Conservation (phyloP, 2,329 filamentous ascomycete genomes). For the Ophiosphaerella narmari region DNA sequence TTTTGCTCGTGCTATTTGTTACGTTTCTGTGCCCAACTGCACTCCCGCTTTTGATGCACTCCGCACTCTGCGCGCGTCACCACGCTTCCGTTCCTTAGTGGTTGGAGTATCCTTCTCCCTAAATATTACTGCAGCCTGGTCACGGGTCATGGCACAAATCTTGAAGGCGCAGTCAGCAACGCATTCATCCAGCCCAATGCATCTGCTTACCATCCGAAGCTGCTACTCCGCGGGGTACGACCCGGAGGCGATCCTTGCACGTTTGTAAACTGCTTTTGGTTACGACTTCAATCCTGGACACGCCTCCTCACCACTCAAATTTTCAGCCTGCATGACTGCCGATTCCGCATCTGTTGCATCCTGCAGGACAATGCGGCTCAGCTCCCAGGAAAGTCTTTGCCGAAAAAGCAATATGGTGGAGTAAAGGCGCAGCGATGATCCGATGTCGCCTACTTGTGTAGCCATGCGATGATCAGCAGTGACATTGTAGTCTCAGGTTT, state of each 20-base stretch:
- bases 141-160: slow-evolving; percentile 3
- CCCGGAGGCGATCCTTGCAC: too few species aligned
- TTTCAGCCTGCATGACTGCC: slow-evolving; percentile 1
- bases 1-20: slow-evolving; percentile 2
- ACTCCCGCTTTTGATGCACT: slow-evolving; percentile 20
- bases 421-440: slow-evolving; percentile 1
- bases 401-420: slow-evolving; percentile 21
- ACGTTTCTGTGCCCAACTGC: slow-evolving; percentile 4
- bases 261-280: too few species aligned
- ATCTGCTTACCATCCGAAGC: neutral
- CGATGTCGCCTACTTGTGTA: neutral
- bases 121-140: slow-evolving; percentile 5
- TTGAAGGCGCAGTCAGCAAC: neutral
- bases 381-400: slow-evolving; percentile 11
- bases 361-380: slow-evolving; percentile 20
- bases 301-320: neutral
- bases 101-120: neutral
- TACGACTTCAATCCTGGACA: neutral
- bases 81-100: slow-evolving; percentile 10
- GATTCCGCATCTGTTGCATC: slow-evolving; percentile 7
- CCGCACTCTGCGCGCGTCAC: slow-evolving; percentile 12
- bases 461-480: too few species aligned
- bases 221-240: neutral
- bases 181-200: too few species aligned
- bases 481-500: too few species aligned